Evolutionary conservation across 495 filamentous ascomycete genomes (phyloP), one percentile per base, ranked within the genome.

Genomic region (Hypomontagnella submonticulosa): DNA sequence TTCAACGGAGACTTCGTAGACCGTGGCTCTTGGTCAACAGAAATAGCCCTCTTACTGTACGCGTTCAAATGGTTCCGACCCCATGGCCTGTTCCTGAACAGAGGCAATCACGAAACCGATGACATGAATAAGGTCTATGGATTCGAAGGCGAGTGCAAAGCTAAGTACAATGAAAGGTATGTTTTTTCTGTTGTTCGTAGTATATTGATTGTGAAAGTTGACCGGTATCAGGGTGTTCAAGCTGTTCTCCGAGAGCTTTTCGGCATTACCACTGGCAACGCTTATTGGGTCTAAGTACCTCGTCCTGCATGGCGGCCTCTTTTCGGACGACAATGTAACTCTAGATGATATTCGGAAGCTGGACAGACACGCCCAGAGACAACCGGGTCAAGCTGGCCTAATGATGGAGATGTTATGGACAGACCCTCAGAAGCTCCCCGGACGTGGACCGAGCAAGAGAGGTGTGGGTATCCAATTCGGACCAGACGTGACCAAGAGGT

Each of bases 371-470:
- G 87, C 85, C 75, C 96, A 98, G 80, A 85, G 91, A 23, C 95
- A 99, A 72, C 95, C 95, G n/a, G 96, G 96, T 18, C 95, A 98
- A 74, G 76, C 88, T 42, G 95, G 95, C 30, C 79, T 99, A 68
- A 99, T 99, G 95, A 98, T 99, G 95, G 95, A 99, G 76, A 99
- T 99, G 96, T 86, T 99, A 15, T 99, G 95, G 95, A 98, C 95
- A 0, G 95, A 99, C 72, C 95, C 95, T 10, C 95, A 98, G 73
- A 80, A 88, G 0, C 81, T 86, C 62, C 90, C 91, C 44, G 95
- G 95, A 20, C 87, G 95, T 51, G 92, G 93, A 7, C 96, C 94
- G 16, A 97, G 92, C 81, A 99, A 99, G 84, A 87, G 95, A 73
- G 95, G 95, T 57, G 93, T 99, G 19, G 95, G 95, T 47, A 83